Percentiles rank a stretch among this genome's conserved stretches.
phyloP scores from a whole-genome alignment of 2,329 filamentous ascomycete genomes.

The Diplodia mutila region DNA sequence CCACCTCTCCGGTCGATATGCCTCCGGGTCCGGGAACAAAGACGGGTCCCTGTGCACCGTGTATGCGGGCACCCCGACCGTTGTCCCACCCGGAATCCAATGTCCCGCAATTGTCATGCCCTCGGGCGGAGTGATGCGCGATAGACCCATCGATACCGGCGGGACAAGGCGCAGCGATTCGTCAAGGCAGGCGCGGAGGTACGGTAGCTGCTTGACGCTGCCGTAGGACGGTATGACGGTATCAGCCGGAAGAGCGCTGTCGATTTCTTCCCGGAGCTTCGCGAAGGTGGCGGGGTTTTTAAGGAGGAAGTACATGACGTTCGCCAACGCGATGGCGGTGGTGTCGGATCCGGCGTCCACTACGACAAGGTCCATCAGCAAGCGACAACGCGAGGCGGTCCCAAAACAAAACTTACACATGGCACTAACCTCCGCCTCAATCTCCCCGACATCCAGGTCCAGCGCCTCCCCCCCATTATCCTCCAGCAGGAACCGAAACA shows the following conservation, averaged over 20 bases:
- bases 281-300: slow-evolving; percentile 36
- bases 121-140: slow-evolving; percentile 33
- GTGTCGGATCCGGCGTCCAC: slow-evolving; percentile 42
- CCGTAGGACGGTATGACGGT: slow-evolving; percentile 30
- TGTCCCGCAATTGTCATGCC: slow-evolving; percentile 29
- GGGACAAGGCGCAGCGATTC: slow-evolving; percentile 31
- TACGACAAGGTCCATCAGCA: not conserved
- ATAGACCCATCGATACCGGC: slow-evolving; percentile 30
- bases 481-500: slow-evolving; percentile 2
- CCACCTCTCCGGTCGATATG: slow-evolving; percentile 56
- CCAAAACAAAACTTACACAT: too few species aligned
- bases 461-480: not conserved
- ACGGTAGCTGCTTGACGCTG: slow-evolving; percentile 31
- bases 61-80: slow-evolving; percentile 41
- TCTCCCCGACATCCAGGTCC: not conserved
- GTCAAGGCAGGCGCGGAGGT: slow-evolving; percentile 41
- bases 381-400: too few species aligned
- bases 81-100: slow-evolving; percentile 43
- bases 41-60: slow-evolving; percentile 55
- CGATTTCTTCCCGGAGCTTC: slow-evolving; percentile 32
- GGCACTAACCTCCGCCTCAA: not conserved
- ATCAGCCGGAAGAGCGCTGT: slow-evolving; percentile 13
- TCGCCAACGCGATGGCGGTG: slow-evolving; percentile 38
- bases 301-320: slow-evolving; percentile 45
- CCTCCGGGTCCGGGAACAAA: slow-evolving; percentile 53